These are phyloP conservation scores for Claviceps humidiphila DNA, from an alignment of 2,329 filamentous ascomycete species.

Conservation along the genomic window DNA sequence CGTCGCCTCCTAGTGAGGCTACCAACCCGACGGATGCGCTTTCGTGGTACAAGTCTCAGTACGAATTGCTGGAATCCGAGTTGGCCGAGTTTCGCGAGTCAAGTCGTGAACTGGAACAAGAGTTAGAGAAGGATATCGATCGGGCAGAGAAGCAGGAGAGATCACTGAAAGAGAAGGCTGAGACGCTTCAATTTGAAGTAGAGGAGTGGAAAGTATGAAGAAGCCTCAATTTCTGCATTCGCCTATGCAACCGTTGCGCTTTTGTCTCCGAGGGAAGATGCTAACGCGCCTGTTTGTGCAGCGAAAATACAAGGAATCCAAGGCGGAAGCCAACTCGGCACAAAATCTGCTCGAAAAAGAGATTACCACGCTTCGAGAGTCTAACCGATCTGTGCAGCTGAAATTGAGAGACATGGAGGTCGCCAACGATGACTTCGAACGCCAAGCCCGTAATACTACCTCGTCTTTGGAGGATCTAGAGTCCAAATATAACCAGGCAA, in stretches of 20 bases:
- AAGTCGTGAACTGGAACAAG: constrained; percentile 84
- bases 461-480: constrained; percentile 95
- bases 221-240: no score
- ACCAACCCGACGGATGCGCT: constrained; percentile 59
- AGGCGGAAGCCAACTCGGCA: constrained; percentile 70
- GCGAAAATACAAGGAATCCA: constrained; percentile 94
- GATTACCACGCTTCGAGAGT: constrained; percentile 78
- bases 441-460: constrained; percentile 87
- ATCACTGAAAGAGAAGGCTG: constrained; percentile 72
- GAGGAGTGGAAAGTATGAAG: constrained; percentile 89
- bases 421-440: constrained; percentile 95
- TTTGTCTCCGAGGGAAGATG: not conserved
- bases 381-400: constrained; percentile 68
- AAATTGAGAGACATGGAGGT: constrained; percentile 91
- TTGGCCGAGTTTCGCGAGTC: constrained; percentile 88
- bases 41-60: constrained; percentile 90
- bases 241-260: no score
- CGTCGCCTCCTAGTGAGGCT: constrained; percentile 44
- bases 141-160: constrained; percentile 89
- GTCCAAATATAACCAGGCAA: constrained; percentile 89
- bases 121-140: constrained; percentile 92
- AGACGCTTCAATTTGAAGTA: constrained; percentile 73
- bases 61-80: constrained; percentile 83
- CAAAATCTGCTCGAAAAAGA: constrained; percentile 89
- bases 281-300: constrained; percentile 23